Evolutionary conservation across 2,329 filamentous ascomycete species (phyloP), one percentile per base, ranked within the genome.

Genomic region (Laburnicola sp.): DNA sequence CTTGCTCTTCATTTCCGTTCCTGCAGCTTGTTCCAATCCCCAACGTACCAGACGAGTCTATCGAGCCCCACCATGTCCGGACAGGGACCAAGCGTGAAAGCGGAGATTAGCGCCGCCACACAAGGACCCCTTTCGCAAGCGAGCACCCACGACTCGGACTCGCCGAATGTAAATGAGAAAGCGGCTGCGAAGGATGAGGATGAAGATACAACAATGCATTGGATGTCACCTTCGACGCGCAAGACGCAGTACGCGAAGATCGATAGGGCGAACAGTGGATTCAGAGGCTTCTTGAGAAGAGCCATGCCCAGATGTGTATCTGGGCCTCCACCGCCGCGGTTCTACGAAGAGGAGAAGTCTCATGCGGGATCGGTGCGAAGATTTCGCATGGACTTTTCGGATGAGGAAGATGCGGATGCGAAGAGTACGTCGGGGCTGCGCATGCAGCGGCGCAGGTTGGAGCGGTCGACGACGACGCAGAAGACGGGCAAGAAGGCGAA

Each of bases 1-100:
- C 63, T 73, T 1, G 72, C 72, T 9, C 61, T 74, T 28, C 72
- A 74, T 54, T 71, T 71, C 45, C 69, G 72, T 56, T 70, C 67
- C 46, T 73, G 68, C 53, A 69, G 60, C 49, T 56, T 74, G 36
- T 71, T 71, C 46, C 59, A 64, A 5, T 68, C 67, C 38, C 59
- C 65, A 23, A 62, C 62, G n/a, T 64, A 69, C 35, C 62, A 66
- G 26, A 45, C 66, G 22, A 48, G 51, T 16, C 51, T 62, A 5
- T 57, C 62, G 11, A 65, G 60, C 28, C 60, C 65, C 32, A 53
- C 58, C 6, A 48, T 63, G 27, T 65, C 63, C 52, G 57, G 55
- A 36, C 45, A 57, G 21, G 60, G 62, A n/a, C 23, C 36, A 39
- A 34, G 48, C 35, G 45, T 28, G 28, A 16, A 10, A 34, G 38